A percentile compares a stretch with the other conserved stretches of the same genome.
phyloP scores from a whole-genome alignment of 495 filamentous ascomycete genomes.

The Daldinia grandis region DNA sequence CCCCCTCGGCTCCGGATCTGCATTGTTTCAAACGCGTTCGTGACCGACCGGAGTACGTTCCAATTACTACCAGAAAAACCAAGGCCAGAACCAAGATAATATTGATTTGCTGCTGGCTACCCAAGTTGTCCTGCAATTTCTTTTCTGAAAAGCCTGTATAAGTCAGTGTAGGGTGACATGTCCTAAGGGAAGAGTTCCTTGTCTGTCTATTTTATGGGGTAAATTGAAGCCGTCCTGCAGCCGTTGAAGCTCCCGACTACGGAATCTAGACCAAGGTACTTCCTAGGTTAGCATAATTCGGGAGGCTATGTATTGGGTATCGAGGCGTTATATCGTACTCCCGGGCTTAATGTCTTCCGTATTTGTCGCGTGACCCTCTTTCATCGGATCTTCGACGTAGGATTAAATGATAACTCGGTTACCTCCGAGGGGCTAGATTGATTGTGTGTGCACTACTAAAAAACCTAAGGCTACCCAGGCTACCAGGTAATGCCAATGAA shows the following conservation, averaged over 20 bases:
- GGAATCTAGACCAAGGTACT: constrained; percentile 33
- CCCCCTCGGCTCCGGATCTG: constrained; percentile 27
- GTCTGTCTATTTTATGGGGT: constrained; percentile 15
- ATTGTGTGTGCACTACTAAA: not conserved
- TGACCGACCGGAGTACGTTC: constrained; percentile 11
- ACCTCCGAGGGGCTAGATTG: constrained; percentile 20
- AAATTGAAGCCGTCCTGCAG: constrained; percentile 27
- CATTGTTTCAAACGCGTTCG: constrained; percentile 16
- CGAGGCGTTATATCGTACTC: not conserved
- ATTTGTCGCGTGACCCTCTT: not conserved
- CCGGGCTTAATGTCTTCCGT: not conserved
- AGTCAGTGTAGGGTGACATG: constrained; percentile 3
- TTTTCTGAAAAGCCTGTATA: constrained; percentile 2
- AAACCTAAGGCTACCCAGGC: not conserved
- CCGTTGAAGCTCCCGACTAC: constrained; percentile 20
- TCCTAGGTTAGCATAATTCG: not conserved
- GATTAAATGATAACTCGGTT: constrained; percentile 31
- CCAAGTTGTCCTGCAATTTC: constrained; percentile 22
- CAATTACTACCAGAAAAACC: constrained; percentile 5
- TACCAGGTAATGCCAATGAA: not conserved
- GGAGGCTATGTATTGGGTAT: not conserved
- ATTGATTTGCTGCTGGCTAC: constrained; percentile 11
- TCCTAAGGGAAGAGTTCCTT: constrained; percentile 6
- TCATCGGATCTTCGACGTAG: constrained; percentile 14
- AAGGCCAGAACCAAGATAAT: not conserved